phyloP scores from a whole-genome alignment of 352 stramenopile species.

The Pythium aquatile region DNA sequence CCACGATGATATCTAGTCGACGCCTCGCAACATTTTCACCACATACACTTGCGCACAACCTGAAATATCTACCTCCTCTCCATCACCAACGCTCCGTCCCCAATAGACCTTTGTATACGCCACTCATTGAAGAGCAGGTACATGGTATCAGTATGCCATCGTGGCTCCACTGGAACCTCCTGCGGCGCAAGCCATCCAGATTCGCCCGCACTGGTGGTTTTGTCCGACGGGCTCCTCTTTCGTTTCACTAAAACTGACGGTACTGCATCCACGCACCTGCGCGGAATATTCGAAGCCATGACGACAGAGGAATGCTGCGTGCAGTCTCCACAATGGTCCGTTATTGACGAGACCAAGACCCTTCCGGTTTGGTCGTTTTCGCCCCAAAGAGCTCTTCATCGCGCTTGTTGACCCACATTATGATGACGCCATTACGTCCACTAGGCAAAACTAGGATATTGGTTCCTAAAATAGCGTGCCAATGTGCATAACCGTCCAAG shows the following conservation, averaged over 20 bases:
- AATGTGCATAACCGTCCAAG: slow-evolving; percentile 12
- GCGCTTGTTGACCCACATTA: background rate
- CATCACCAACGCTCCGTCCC: background rate
- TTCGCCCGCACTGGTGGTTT: background rate
- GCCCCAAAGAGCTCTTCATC: background rate
- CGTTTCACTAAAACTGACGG: background rate
- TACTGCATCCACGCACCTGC: background rate
- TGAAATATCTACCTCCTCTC: background rate
- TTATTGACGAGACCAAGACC: background rate
- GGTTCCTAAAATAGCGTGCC: background rate
- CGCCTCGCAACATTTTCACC: background rate
- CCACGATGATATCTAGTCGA: slow-evolving; percentile 18
- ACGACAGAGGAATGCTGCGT: too few species aligned
- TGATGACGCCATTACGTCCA: background rate
- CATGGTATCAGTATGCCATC: too few species aligned
- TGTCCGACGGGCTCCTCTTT: background rate
- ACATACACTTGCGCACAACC: background rate
- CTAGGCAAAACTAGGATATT: background rate
- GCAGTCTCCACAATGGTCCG: background rate
- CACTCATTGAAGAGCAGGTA: too few species aligned
- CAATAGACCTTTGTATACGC: too few species aligned
- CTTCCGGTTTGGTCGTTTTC: background rate
- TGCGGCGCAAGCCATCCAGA: too few species aligned
- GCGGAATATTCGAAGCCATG: background rate
- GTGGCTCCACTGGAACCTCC: too few species aligned